Base-by-base conservation (phyloP, 805 yeast genomes). In the Metschnikowia henanensis region DNA sequence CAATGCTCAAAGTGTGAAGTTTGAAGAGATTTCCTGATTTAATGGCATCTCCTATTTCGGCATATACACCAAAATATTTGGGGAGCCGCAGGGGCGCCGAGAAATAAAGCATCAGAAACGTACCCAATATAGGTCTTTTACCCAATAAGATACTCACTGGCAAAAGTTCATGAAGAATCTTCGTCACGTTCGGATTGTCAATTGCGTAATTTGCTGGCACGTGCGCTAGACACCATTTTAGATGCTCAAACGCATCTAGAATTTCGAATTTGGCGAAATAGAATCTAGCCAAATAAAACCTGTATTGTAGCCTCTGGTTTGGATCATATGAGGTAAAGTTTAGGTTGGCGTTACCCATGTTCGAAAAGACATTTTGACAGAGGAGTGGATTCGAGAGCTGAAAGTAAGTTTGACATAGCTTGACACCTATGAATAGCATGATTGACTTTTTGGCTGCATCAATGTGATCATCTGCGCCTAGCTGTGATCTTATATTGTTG, bases 301-400 rank as follows among this genome's bases (percentile, higher is more conserved):
- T 59, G 57, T 79, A 81, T 39, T 73, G 76, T 6, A 80, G 55
- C 35, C 76, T 72, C 49, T 78, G 79, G 15, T 70, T 59, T 32
- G 54, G 65, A 3, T 70, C 57, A 31, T 72, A 79, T n/a, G 65
- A 59, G 3, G 50, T 50, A 40, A 72, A 70, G 30, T 66, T 68
- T 30, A 81, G 61, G 19, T 66, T 64, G 16, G 81, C 68, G 37
- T 77, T 76, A 51, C 75, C 78, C 66, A 81, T 75, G 57, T 81
- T 81, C 26, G 83, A 73, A 54, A 80, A 80, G 30, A 81, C 79
- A 52, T 81, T 80, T 28, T 80, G 72, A 60, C 87, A 81, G 15
- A 80, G 61, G 51, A 80, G 65, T 5, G 85, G 84, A 23, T 76
- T 78, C 23, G 70, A 75, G 18, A 81, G 72, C 30, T 60, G 64